Evolutionary conservation across 768 basidiomycete genomes (phyloP), one percentile per base, ranked within the genome.

Genomic region (Mycena leptocephala): DNA sequence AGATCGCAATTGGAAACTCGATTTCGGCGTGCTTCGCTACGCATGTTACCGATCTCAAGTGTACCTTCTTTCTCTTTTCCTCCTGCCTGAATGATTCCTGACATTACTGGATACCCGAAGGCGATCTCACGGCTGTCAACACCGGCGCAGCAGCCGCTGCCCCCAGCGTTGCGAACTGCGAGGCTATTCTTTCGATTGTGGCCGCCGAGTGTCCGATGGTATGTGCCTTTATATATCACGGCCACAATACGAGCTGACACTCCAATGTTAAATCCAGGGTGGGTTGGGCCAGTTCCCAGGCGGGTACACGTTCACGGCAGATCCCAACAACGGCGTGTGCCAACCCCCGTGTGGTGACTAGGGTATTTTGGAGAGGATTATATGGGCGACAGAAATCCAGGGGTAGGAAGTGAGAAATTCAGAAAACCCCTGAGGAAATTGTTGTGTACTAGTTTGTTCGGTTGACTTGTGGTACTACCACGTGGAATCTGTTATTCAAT

Each of bases 11-110:
- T 30, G 63, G 63, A 64, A 48, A 64, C 63, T 64, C 63, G 28
- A 64, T 43, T 46, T 64, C 63, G 63, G 63, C 43, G 63, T 64
- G 63, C 63, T 64, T 64, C 63, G 63, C 63, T 32, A 64, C 63
- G 43, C 24, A 48, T 64, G 63, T 64, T 10, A 48, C 24, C 63
- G 22, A 64, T 46, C 63, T 64, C 63, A 64, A 64, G 22, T 64
- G 63, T 46, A 64, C 26, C 26, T 64, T n/a, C 43, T 64, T 64
- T 64, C 63, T 26, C 63, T 46, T 43, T 48, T 64, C 6, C 63
- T 32, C 63, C 39, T 46, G 41, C 41, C 37, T 20, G 24, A 46
- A 64, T 64, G 18, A 16, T 28, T 48, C 46, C 63, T 64, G 43
- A 64, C 62, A 46, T 48, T 46, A 10, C 28, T 43, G 63, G 63